These are phyloP conservation scores for Fusarium tjaetaba DNA, from an alignment of 2,329 filamentous ascomycete species.

Conservation along the genomic window DNA sequence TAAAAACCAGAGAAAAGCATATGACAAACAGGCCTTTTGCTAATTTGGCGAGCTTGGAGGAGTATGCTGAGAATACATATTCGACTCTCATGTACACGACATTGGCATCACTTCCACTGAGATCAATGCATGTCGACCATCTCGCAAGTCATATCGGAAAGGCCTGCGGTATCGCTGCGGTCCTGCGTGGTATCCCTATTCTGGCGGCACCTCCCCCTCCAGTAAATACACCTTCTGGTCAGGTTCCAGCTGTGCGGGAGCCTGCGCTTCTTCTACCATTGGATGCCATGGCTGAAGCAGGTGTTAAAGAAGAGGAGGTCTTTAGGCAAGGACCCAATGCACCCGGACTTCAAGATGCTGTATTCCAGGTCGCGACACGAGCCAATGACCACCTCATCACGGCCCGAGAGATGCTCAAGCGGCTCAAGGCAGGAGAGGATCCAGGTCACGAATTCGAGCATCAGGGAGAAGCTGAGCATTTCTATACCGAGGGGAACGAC, in stretches of 20 bases:
- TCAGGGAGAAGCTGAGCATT: slow-evolving; percentile 76
- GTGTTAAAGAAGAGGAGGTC: slow-evolving; percentile 88
- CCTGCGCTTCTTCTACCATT: slow-evolving; percentile 80
- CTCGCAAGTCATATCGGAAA: slow-evolving; percentile 96
- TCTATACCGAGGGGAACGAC: slow-evolving; percentile 55
- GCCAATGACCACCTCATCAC: slow-evolving; percentile 97
- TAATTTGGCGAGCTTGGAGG: slow-evolving; percentile 77
- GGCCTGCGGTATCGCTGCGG: slow-evolving; percentile 85
- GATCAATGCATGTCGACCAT: slow-evolving; percentile 88
- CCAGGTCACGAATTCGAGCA: slow-evolving; percentile 92
- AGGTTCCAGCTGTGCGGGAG: slow-evolving; percentile 52
- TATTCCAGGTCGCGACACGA: slow-evolving; percentile 91
- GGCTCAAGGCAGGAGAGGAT: slow-evolving; percentile 76
- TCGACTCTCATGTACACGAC: slow-evolving; percentile 91
- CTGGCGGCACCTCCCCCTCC: slow-evolving; percentile 77
- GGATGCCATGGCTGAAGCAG: slow-evolving; percentile 86
- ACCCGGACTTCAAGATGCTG: slow-evolving; percentile 83
- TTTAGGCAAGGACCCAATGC: slow-evolving; percentile 83
- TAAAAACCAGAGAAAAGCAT: slow-evolving; percentile 83
- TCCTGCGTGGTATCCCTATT: slow-evolving; percentile 87
- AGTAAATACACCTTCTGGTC: slow-evolving; percentile 54
- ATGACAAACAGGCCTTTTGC: slow-evolving; percentile 86
- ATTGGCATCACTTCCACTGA: slow-evolving; percentile 79
- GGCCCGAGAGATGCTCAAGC: slow-evolving; percentile 88
- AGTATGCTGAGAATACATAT: slow-evolving; percentile 94